phyloP scores from a whole-genome alignment of 1,139 yeast species.

The Pichia sp. region DNA sequence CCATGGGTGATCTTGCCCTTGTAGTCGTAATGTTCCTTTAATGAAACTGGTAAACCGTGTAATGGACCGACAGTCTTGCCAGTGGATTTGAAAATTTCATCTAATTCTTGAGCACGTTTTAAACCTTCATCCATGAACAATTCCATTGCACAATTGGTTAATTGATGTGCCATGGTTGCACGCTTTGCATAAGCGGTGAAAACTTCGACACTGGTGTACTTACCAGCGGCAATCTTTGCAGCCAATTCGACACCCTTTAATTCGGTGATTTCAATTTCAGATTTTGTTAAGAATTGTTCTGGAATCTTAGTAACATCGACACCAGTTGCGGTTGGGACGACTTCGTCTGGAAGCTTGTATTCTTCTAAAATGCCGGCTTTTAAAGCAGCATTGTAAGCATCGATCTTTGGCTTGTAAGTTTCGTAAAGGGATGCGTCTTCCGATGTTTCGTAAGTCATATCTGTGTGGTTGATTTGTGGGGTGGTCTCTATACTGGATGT shows the following conservation, averaged over 20 bases:
- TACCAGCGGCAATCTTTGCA: slow-evolving; percentile 35
- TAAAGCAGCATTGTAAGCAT: slow-evolving; percentile 23
- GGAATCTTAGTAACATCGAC: slow-evolving; percentile 36
- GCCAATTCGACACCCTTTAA: slow-evolving; percentile 39
- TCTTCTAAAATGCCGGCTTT: slow-evolving; percentile 24
- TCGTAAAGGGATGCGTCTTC: slow-evolving; percentile 22
- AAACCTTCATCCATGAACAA: slow-evolving; percentile 46
- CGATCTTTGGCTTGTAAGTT: slow-evolving; percentile 26
- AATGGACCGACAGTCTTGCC: slow-evolving; percentile 46
- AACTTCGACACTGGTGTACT: slow-evolving; percentile 45
- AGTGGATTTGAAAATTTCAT: slow-evolving; percentile 35
- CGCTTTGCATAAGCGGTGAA: slow-evolving; percentile 53
- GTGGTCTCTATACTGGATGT: no score
- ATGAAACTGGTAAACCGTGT: slow-evolving; percentile 52
- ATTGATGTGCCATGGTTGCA: slow-evolving; percentile 46
- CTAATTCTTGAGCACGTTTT: slow-evolving; percentile 32
- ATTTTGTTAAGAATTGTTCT: slow-evolving; percentile 33
- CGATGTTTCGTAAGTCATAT: slow-evolving; percentile 14
- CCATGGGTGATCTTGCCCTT: slow-evolving; percentile 55
- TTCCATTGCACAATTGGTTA: slow-evolving; percentile 56
- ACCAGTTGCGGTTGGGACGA: slow-evolving; percentile 23
- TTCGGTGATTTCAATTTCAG: slow-evolving; percentile 37
- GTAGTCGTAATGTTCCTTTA: slow-evolving; percentile 63
- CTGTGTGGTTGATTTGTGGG: no score
- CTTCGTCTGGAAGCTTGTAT: slow-evolving; percentile 22